phyloP scores from a whole-genome alignment of 2,329 filamentous ascomycete genomes.

The Epichloe baconii region DNA sequence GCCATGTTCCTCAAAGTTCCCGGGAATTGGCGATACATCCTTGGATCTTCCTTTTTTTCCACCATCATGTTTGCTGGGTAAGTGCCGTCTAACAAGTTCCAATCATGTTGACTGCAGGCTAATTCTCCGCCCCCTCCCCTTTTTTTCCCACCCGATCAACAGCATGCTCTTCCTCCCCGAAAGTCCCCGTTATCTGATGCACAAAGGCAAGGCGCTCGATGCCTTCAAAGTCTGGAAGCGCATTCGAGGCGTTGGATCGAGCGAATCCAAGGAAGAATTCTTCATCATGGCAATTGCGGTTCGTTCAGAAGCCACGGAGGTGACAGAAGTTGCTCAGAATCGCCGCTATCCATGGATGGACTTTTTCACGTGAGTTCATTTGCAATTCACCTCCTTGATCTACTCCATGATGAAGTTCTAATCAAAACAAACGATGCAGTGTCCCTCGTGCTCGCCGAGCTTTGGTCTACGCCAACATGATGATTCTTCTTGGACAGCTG shows the following conservation, averaged over 20 bases:
- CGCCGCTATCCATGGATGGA: slow-evolving; percentile 57
- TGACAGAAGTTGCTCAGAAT: slow-evolving; percentile 36
- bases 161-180: slow-evolving; percentile 64
- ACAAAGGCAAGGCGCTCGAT: slow-evolving; percentile 37
- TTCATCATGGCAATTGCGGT: slow-evolving; percentile 57
- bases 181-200: slow-evolving; percentile 55
- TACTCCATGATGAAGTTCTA: neutral
- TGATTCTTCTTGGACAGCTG: slow-evolving; percentile 57
- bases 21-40: slow-evolving; percentile 62
- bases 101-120: neutral
- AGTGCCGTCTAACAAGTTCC: neutral
- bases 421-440: slow-evolving; percentile 6
- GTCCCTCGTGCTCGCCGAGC: slow-evolving; percentile 53
- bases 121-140: no score
- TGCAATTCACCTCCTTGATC: neutral
- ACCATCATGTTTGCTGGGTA: slow-evolving; percentile 25
- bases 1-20: slow-evolving; percentile 59
- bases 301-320: slow-evolving; percentile 39
- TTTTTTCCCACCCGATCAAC: slow-evolving; percentile 34
- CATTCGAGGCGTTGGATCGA: slow-evolving; percentile 46
- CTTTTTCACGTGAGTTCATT: slow-evolving; percentile 43
- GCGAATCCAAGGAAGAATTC: slow-evolving; percentile 54
- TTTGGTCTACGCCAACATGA: slow-evolving; percentile 54
- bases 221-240: slow-evolving; percentile 57
- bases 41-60: slow-evolving; percentile 62